Base-by-base conservation (phyloP, 345 rosid species). In the Moricandia arvensis region DNA sequence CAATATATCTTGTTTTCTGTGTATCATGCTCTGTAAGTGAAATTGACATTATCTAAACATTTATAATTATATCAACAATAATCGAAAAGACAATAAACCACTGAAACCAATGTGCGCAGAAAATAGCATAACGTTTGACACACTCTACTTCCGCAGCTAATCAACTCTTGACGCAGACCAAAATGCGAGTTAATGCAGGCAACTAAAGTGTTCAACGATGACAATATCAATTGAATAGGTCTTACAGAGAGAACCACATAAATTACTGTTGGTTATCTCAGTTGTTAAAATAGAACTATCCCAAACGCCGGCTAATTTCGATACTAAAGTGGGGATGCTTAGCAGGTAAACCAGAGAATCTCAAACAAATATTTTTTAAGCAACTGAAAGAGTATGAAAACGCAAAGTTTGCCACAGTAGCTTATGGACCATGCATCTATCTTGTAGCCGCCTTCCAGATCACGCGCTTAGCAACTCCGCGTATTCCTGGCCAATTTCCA, bases 401-500 rank as follows among this genome's bases (percentile, higher is more conserved):
- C n/a, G 49, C 49, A 45, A 45, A 45, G 13, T 5, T 45, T 45
- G 17, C 17, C 16, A 29, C 12, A 47, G 21, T 27, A 30, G 62
- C 62, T 41, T 62, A 73, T 61, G 71, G 77, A 65, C 76, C 68
- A 12, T 70, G 78, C n/a, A 75, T 83, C n/a, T 71, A 33, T 75
- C 81, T 73, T 82, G 69, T 70, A 88, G 59, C 47, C 84, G 9
- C 21, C 84, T 34, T 34, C 41, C 34, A 93, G 18, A 64, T 91
- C 93, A 13, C 51, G 86, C 74, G n/a, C 66, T 82, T 60, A 93
- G 83, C 80, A 89, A 69, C 82, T 87, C 86, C 0, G 75, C 70
- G 62, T 93, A 91, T 66, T 91, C 96, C 98, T 93, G 91, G n/a
- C n/a, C 24, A 11, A 21, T 21, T 21, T 2, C 24, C 24, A 21